These are phyloP conservation scores for Ogataea neopini DNA, from an alignment of 805 yeast species.

Conservation along the genomic window DNA sequence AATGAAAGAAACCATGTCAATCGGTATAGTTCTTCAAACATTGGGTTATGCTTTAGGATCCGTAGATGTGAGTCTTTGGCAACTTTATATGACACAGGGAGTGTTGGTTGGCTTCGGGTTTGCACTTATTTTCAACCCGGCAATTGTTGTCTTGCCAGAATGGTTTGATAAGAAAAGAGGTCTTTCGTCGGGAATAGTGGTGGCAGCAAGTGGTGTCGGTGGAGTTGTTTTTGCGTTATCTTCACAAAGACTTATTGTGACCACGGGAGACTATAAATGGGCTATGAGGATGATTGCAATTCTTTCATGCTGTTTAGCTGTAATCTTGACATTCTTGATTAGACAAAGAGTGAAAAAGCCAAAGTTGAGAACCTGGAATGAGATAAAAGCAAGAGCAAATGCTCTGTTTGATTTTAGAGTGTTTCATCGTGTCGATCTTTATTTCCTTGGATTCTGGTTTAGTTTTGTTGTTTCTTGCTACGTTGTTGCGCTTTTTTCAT, in stretches of 20 bases:
- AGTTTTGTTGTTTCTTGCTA: slow-evolving; percentile 44
- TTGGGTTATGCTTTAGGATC: slow-evolving; percentile 53
- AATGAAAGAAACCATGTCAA: slow-evolving; percentile 20
- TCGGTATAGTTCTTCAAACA: slow-evolving; percentile 47
- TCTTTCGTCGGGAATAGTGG: slow-evolving; percentile 40
- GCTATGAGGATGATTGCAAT: slow-evolving; percentile 47
- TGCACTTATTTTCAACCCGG: slow-evolving; percentile 50
- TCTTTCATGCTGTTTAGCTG: slow-evolving; percentile 36
- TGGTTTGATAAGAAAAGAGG: slow-evolving; percentile 57
- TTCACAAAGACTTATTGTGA: slow-evolving; percentile 38
- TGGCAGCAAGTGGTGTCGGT: slow-evolving; percentile 46
- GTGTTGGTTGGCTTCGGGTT: slow-evolving; percentile 53
- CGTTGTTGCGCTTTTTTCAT: slow-evolving; percentile 45
- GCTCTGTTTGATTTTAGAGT: slow-evolving; percentile 25
- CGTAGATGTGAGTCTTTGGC: slow-evolving; percentile 49
- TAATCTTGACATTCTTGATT: slow-evolving; percentile 44
- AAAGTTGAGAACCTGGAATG: slow-evolving; percentile 19
- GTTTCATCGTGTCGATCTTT: slow-evolving; percentile 18
- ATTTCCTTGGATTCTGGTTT: slow-evolving; percentile 28
- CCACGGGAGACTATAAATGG: slow-evolving; percentile 44
- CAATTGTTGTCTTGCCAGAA: slow-evolving; percentile 51
- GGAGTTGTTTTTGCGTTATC: slow-evolving; percentile 42
- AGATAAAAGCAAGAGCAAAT: slow-evolving; percentile 19
- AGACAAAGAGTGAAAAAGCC: slow-evolving; percentile 40
- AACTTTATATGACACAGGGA: slow-evolving; percentile 56